Base-by-base conservation (phyloP, 805 yeast species). In the Jamesozyma jinghongensis region DNA sequence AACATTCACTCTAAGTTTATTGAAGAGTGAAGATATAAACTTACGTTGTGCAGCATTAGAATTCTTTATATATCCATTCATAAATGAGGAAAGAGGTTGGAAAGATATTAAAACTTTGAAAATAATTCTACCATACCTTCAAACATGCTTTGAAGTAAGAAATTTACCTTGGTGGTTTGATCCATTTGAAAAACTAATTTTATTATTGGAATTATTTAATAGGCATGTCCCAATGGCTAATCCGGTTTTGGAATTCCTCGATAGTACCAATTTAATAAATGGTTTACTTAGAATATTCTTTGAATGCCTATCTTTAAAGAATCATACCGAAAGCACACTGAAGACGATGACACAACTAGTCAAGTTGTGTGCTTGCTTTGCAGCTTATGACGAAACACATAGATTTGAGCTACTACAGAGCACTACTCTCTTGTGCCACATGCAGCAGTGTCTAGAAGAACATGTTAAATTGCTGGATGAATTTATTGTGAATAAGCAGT, bases 131-230 rank as follows among this genome's bases (percentile, higher is more conserved):
- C 62, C 63, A 3, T 51, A 51, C 38, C 40, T 59, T 36, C 41
- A 56, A 19, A 52, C 51, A 6, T 45, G 52, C 12, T 50, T 59
- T 35, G 51, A 57, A 34, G 48, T 38, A 19, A 44, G 46, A 10
- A 34, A 40, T n/a, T 19, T 58, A 3, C 64, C 64, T 11, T 50
- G 55, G 55, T 57, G 62, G 61, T 59, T 52, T 43, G 59, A 57
- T 44, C 60, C 62, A 4, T 50, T 59, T 19, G 57, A 56, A 13
- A 43, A 38, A 16, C 30, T 59, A 18, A 50, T 45, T 12, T 30
- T 36, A 1, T 39, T 57, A 19, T 37, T 57, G n/a, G 52, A 51
- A 4, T 32, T 46, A 8, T 57, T 50, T 37, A 58, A 57, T 35
- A 45, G 37, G 22, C 43, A 40, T n/a, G 44, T 46, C 10, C 58